These are phyloP conservation scores for Neocatenulostroma microsporum DNA, from an alignment of 2,329 filamentous ascomycete species.

Conservation along the genomic window DNA sequence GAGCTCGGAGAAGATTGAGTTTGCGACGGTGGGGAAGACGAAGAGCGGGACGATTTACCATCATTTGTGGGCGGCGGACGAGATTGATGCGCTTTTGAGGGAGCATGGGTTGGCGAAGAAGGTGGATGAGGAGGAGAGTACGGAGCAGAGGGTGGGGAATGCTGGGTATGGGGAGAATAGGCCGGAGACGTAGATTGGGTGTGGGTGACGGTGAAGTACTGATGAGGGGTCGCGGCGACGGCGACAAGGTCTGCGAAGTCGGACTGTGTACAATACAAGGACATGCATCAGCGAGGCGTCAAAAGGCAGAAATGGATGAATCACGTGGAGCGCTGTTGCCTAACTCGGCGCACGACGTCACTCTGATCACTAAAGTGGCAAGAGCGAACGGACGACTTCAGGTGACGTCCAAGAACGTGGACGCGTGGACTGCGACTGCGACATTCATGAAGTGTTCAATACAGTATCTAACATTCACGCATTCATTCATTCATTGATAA, in stretches of 20 bases:
- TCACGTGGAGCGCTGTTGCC: too few species aligned
- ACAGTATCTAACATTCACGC: too few species aligned
- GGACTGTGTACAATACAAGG: slow-evolving; percentile 8
- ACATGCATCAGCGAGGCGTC: slow-evolving; percentile 10
- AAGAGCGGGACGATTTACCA: slow-evolving; percentile 96
- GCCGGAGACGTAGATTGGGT: slow-evolving; percentile 3
- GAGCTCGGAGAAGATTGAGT: slow-evolving; percentile 99
- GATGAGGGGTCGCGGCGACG: too few species aligned
- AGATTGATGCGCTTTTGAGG: slow-evolving; percentile 88
- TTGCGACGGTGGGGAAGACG: slow-evolving; percentile 94
- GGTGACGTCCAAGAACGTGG: too few species aligned
- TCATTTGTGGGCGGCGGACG: slow-evolving; percentile 91
- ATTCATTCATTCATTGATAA: too few species aligned
- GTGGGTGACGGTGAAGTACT: not conserved
- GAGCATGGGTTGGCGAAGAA: slow-evolving; percentile 92
- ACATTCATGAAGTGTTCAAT: too few species aligned
- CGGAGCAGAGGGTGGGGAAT: slow-evolving; percentile 5
- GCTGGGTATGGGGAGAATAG: slow-evolving; percentile 5
- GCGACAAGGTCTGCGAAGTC: too few species aligned
- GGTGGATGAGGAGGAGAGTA: slow-evolving; percentile 49
- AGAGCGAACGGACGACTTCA: too few species aligned
- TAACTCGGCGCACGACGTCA: too few species aligned
- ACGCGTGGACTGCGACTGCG: too few species aligned
- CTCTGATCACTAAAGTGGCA: too few species aligned
- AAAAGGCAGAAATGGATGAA: too few species aligned